Base-by-base conservation (phyloP, 2,329 filamentous ascomycete species). In the Trematosphaeria pertusa region DNA sequence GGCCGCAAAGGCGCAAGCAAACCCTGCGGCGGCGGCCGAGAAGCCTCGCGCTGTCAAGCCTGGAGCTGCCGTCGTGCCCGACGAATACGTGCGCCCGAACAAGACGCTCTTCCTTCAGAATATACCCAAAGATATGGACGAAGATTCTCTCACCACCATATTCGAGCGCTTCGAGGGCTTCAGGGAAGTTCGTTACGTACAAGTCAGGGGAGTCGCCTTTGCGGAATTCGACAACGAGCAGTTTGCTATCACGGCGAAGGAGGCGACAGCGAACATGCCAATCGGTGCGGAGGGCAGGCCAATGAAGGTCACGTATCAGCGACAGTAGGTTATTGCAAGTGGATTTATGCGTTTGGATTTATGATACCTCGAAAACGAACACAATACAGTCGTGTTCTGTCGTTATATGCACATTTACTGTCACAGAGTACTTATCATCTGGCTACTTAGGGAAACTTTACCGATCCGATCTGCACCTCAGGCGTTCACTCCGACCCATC, bases 1-100 rank as follows among this genome's bases (percentile, higher is more conserved):
- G 71, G 86, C 87, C 21, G 86, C 87, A 41, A 88, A 93, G 64
- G 86, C 87, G 48, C 86, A 91, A 67, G 88, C 88, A 73, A 87
- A 85, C 46, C 81, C 89, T 63, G 63, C 78, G 4, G 76, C 79
- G 33, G 73, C 78, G 8, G 68, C 81, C 14, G 66, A 71, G 41
- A 75, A 74, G 32, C 63, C 75, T n/a, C 83, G 87, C 37, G 84
- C 87, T 0, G 76, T 83, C 77, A 80, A 86, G 12, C 81, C 83
- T n/a, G 89, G 89, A 24, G 80, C 85, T 1, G 81, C 88, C 9
- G 87, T 91, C 44, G 87, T 97, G 14, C 91, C 92, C n/a, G 94
- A 97, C 81, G 94, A 99, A 75, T 97, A 96, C 73, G 83, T 97
- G 3, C 93, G 93, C 3, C 93, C 94, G 26, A 97, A 97, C 83